Evolutionary conservation across 805 yeast species (phyloP), one percentile per base, ranked within the genome.

Genomic region (Starmera quercuum): DNA sequence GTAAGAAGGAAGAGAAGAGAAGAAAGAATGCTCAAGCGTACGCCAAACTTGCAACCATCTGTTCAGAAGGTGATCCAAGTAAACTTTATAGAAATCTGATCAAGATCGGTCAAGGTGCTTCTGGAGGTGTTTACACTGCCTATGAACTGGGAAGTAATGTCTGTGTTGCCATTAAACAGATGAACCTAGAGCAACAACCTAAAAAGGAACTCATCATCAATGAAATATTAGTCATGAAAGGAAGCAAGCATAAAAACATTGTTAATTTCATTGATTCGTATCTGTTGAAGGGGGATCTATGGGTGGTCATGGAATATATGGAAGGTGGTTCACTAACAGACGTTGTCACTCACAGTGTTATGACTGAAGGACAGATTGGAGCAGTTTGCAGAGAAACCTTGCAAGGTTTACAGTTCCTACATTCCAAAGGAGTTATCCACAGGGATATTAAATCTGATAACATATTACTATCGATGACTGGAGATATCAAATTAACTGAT

Each of bases 221-320:
- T 58, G 99, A 92, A 56, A 92, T 92, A 40, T 63, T 87, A 46
- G 98, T 94, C 32, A 92, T 92, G 97, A 85, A 82, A 53, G 95
- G 87, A 18, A 75, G 87, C 34, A 78, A 74, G 47, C 98, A 92
- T 56, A 75, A 76, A 32, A 92, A 92, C 54, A 92, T 92, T 59
- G 98, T 92, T 38, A 92, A 92, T 57, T 92, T 85, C 54, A 76
- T 90, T 40, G 95, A 90, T 51, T 78, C 95, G 0, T 92, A 78
- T 55, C 55, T 83, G 34, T 61, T 83, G 36, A 77, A 74, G 38
- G 84, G 83, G 29, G 87, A 82, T 46, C 66, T 92, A 35, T 92
- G 98, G 98, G 97, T 92, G 8, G 78, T 92, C 15, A 92, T 92
- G 98, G 98, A 92, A 59, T 92, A 85, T 54, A 92, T 92, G 98